phyloP scores from a whole-genome alignment of 345 rosid genomes.

The Erysimum cheiranthoides region DNA sequence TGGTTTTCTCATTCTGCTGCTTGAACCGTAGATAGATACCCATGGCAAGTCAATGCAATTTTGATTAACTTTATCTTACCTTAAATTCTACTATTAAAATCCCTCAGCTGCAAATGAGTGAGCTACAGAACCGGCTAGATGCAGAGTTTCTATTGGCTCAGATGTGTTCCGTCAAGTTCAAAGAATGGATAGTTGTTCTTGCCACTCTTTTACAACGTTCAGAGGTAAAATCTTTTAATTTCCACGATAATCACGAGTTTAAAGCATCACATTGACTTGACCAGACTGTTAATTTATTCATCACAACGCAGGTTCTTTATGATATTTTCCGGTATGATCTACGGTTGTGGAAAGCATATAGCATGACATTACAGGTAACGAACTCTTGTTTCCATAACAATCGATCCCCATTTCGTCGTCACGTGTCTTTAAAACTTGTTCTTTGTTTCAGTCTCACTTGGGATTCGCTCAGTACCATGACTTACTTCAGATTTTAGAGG shows the following conservation, averaged over 20 bases:
- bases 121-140: conserved; percentile 89
- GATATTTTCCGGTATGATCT: conserved; percentile 80
- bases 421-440: not conserved
- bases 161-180: conserved; percentile 98
- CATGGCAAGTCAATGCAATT: not conserved
- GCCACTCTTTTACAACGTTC: conserved; percentile 91
- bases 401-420: not conserved
- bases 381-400: conserved; percentile 12
- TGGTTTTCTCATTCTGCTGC: not conserved
- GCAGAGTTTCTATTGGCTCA: conserved; percentile 97
- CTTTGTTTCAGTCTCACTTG: conserved; percentile 60
- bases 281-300: not conserved
- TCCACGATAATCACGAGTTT: conserved; percentile 1
- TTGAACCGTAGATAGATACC: not conserved
- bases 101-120: conserved; percentile 91
- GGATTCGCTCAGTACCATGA: conserved; percentile 76
- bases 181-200: conserved; percentile 98
- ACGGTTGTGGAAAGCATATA: conserved; percentile 88
- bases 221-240: conserved; percentile 58
- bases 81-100: conserved; percentile 13
- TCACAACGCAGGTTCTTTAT: conserved; percentile 70
- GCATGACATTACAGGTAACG: conserved; percentile 73
- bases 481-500: conserved; percentile 68
- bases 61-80: not conserved
- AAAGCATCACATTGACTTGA: conserved; percentile 11